These are phyloP conservation scores for Helotiales sp. DNA, from an alignment of 2,329 filamentous ascomycete genomes.

Conservation along the genomic window DNA sequence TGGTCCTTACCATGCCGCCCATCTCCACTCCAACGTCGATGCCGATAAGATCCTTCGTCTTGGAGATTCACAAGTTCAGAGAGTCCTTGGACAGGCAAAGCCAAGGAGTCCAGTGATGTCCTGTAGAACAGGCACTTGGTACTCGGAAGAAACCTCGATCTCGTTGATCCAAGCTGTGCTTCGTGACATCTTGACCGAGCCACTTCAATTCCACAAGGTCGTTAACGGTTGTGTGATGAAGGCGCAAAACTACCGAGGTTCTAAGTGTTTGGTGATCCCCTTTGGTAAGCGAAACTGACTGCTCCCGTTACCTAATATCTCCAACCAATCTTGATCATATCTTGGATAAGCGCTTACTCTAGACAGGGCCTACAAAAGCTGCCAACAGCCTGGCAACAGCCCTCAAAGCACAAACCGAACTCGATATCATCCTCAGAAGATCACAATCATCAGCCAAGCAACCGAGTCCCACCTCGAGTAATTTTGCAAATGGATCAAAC, in stretches of 20 bases:
- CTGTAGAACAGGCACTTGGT: conserved; percentile 44
- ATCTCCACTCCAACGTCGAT: conserved; percentile 54
- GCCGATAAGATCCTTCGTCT: conserved; percentile 53
- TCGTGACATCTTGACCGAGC: conserved; percentile 56
- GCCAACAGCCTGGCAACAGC: conserved; percentile 27
- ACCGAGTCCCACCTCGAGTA: not conserved
- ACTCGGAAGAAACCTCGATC: conserved; percentile 24
- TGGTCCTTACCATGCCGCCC: conserved; percentile 61
- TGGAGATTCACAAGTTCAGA: conserved; percentile 47
- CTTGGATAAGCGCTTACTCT: conserved; percentile 22
- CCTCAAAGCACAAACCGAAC: conserved; percentile 30
- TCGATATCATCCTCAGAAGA: conserved; percentile 24
- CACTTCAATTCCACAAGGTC: conserved; percentile 54
- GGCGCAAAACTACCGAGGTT: conserved; percentile 48
- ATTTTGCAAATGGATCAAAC: conserved; percentile 52
- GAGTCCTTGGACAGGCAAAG: conserved; percentile 49
- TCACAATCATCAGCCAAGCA: not conserved
- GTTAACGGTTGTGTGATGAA: conserved; percentile 54
- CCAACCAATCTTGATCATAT: conserved; percentile 40
- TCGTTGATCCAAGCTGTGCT: conserved; percentile 36
- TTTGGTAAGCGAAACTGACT: conserved; percentile 44
- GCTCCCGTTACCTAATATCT: conserved; percentile 33
- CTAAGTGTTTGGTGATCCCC: conserved; percentile 53
- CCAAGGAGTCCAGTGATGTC: conserved; percentile 57
- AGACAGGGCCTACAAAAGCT: conserved; percentile 34